Conservation (phyloP, 1,284 basidiomycete genomes). For the Melanopsichium pennsylvanicum region DNA sequence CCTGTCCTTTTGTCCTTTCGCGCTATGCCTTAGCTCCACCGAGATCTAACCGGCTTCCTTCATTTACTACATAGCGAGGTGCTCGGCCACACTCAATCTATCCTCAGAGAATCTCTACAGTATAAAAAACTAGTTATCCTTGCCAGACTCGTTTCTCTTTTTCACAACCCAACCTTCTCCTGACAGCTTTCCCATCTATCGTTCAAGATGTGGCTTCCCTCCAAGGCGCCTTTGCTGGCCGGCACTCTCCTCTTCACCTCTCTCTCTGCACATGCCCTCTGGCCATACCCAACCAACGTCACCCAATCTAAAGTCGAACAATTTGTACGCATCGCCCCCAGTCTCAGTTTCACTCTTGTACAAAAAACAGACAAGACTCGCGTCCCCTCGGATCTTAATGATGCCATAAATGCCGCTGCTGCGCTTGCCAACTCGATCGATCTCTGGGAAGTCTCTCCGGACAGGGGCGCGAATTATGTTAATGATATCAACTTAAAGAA, state of each 20-base stretch:
- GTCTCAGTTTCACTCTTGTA: conserved; percentile 69
- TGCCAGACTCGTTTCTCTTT: background rate
- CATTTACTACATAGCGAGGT: too few species aligned
- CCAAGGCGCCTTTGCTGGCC: conserved; percentile 7
- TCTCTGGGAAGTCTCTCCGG: conserved; percentile 70
- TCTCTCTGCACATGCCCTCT: conserved; percentile 30
- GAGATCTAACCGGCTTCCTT: too few species aligned
- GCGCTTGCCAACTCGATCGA: conserved; percentile 66
- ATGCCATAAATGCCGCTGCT: conserved; percentile 69
- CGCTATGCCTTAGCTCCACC: too few species aligned
- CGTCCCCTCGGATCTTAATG: conserved; percentile 68
- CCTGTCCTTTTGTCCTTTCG: too few species aligned
- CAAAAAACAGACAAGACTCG: conserved; percentile 48
- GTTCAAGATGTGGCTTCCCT: conserved; percentile 12
- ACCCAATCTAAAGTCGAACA: conserved; percentile 69
- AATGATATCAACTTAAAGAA: conserved; percentile 59
- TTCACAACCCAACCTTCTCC: background rate
- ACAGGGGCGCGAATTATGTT: conserved; percentile 69
- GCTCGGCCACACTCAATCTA: too few species aligned
- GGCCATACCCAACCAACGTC: conserved; percentile 69
- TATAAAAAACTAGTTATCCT: too few species aligned
- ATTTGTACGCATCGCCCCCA: conserved; percentile 69
- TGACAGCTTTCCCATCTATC: too few species aligned
- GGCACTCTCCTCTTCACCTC: conserved; percentile 15
- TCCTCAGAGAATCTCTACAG: too few species aligned